Base-by-base conservation (phyloP, 2,329 filamentous ascomycete genomes). In the Ophiostoma pallidulum region DNA sequence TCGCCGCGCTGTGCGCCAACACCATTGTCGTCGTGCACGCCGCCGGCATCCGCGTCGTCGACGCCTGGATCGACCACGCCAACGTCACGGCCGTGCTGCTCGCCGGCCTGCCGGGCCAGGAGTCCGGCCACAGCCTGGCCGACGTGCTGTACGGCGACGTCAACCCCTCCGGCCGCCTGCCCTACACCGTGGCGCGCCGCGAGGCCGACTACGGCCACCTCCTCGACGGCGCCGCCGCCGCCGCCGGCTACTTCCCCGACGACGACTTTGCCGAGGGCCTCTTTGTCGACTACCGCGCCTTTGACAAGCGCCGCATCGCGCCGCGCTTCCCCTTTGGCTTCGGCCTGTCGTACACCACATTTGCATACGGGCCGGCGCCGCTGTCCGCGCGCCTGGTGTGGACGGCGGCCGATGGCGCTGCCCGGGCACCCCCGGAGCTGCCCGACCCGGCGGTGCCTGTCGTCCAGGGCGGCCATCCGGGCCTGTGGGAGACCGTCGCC, bases 291-390 rank as follows among this genome's bases (percentile, higher is more conserved):
- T 85, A 86, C 66, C 74, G 81, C 24, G 72, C 77, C 46, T 84
- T 90, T 42, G 85, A 90, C 63, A 69, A 72, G 54, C 62, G 62
- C n/a, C 65, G 74, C 51, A 73, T 77, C 47, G 75, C 74, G 8
- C 85, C 85, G 1, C 75, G 84, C 51, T 90, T 80, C 62, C 84
- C 87, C 58, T 91, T 90, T 56, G 86, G 86, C 6, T 84, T 75
- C 56, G 86, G 86, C 48, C 69, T 91, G 7, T 84, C 78, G 0
- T 91, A 89, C 70, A 86, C 84, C 2, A 84, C 73, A 2, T 88
- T 90, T 59, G 64, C 74, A 45, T 86, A 85, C 65, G 38, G n/a
- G n/a, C n/a, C n/a, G n/a, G n/a, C n/a, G n/a, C n/a, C n/a, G n/a
- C n/a, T n/a, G n/a, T n/a, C n/a, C n/a, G n/a, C n/a, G n/a, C n/a